Percentiles rank a stretch among this genome's conserved stretches.
These are phyloP conservation scores for Actinomortierella wolfii DNA, from an alignment of 371 early-diverging fungal genomes.

Conservation along the genomic window DNA sequence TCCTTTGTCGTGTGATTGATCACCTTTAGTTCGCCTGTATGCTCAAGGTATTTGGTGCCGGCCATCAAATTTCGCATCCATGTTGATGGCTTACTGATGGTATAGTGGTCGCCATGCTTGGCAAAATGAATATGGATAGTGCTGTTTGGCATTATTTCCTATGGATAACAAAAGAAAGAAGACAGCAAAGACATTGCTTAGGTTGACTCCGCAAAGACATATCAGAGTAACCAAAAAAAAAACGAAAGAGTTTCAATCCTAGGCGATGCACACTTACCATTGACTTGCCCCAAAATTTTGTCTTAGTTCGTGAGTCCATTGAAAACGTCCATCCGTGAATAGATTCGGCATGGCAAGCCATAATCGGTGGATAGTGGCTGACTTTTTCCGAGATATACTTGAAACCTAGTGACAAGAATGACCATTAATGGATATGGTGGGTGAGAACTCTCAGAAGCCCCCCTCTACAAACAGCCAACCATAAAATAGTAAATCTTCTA, in stretches of 20 bases:
- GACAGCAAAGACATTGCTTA: neutral
- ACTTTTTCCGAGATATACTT: conserved; percentile 88
- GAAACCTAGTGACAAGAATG: conserved; percentile 52
- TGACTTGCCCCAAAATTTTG: conserved; percentile 83
- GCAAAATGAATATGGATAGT: conserved; percentile 65
- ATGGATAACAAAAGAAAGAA: neutral
- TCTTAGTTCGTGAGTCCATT: conserved; percentile 73
- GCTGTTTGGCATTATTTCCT: conserved; percentile 74
- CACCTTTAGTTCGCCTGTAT: conserved; percentile 77
- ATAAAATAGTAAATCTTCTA: no score
- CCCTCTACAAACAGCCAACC: neutral
- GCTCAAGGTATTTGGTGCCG: conserved; percentile 76
- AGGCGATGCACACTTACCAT: no score
- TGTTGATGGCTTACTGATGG: conserved; percentile 75
- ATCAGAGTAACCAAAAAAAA: no score
- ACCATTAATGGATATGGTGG: neutral
- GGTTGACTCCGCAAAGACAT: no score
- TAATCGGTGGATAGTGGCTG: conserved; percentile 78
- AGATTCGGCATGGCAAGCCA: conserved; percentile 81
- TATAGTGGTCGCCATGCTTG: conserved; percentile 70
- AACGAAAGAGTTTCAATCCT: no score
- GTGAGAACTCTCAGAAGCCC: no score
- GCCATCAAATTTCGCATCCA: conserved; percentile 82
- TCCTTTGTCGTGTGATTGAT: conserved; percentile 72
- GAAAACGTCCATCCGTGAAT: conserved; percentile 58